phyloP scores from a whole-genome alignment of 2,329 filamentous ascomycete species.

The Colletotrichum musae region DNA sequence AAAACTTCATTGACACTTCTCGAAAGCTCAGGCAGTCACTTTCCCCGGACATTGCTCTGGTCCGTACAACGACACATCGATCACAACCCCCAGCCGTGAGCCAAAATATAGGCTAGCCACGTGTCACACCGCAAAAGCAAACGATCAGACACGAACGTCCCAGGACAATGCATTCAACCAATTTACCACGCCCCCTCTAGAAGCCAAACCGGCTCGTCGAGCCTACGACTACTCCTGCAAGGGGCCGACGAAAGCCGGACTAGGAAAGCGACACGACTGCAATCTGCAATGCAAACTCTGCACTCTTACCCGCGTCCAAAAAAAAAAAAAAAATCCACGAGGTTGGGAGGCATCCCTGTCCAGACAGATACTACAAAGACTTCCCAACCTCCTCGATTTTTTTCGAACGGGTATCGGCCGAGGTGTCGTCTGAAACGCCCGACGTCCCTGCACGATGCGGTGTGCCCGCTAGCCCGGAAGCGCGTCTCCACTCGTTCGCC shows the following conservation, averaged over 20 bases:
- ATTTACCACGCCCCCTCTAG: background rate
- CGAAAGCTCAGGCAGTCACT: no score
- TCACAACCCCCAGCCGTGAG: background rate
- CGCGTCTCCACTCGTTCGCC: constrained; percentile 11
- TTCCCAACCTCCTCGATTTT: constrained; percentile 38
- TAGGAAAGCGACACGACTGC: background rate
- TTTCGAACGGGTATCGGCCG: constrained; percentile 15
- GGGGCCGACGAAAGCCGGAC: constrained; percentile 8
- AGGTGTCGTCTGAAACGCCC: constrained; percentile 37
- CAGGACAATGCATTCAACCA: constrained; percentile 10
- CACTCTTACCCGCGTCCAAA: background rate
- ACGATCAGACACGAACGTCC: background rate
- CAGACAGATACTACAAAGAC: background rate
- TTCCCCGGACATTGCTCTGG: no score
- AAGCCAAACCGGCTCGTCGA: constrained; percentile 16
- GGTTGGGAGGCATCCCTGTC: constrained; percentile 11
- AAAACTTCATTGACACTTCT: no score
- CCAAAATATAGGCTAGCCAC: constrained; percentile 26
- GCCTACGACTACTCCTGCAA: constrained; percentile 6
- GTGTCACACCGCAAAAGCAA: constrained; percentile 19
- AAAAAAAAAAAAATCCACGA: constrained; percentile 3
- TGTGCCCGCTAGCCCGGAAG: constrained; percentile 26
- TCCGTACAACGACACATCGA: no score
- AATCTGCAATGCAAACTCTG: background rate
- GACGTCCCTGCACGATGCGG: constrained; percentile 24